Percentiles rank a stretch among this genome's conserved stretches.
Evolutionary conservation across 2,329 filamentous ascomycete genomes (phyloP).

Genomic region (Verticillium zaregamsianum): DNA sequence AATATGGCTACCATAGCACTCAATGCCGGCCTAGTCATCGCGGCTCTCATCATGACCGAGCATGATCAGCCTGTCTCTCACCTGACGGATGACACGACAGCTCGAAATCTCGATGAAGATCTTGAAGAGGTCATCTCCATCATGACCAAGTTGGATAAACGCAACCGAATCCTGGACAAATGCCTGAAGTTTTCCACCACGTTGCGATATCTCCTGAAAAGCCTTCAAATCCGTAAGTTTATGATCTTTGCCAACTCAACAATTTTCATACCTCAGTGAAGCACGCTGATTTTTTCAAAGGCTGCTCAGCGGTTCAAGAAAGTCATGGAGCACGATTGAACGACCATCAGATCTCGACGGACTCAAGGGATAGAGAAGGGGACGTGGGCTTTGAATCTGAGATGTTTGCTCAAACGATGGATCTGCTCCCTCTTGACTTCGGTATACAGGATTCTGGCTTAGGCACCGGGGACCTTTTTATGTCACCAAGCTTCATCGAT

Average conservation of each 20-base stretch:
- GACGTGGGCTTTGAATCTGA: background rate
- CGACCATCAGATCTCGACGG: too few species aligned
- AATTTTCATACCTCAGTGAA: too few species aligned
- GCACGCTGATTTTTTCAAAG: too few species aligned
- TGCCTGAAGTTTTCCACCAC: slow-evolving; percentile 9
- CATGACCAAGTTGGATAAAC: slow-evolving; percentile 5
- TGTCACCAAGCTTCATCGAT: background rate
- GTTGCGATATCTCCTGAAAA: slow-evolving; percentile 4
- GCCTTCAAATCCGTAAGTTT: slow-evolving; percentile 2
- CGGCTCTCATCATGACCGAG: slow-evolving; percentile 7
- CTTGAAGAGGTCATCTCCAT: slow-evolving; percentile 3
- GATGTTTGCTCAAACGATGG: background rate
- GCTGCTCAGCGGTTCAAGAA: too few species aligned
- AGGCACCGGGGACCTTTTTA: background rate
- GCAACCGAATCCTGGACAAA: slow-evolving; percentile 9
- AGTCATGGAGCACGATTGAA: too few species aligned
- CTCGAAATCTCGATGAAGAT: slow-evolving; percentile 1
- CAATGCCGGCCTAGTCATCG: slow-evolving; percentile 7
- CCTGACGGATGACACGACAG: background rate
- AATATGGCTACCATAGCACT: background rate
- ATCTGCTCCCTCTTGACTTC: background rate
- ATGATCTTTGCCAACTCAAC: too few species aligned
- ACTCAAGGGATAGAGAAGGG: too few species aligned
- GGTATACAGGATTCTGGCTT: background rate
- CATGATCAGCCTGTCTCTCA: background rate